Evolutionary conservation across 257 asterid species (phyloP).

Genomic region (Paulownia fortunei): DNA sequence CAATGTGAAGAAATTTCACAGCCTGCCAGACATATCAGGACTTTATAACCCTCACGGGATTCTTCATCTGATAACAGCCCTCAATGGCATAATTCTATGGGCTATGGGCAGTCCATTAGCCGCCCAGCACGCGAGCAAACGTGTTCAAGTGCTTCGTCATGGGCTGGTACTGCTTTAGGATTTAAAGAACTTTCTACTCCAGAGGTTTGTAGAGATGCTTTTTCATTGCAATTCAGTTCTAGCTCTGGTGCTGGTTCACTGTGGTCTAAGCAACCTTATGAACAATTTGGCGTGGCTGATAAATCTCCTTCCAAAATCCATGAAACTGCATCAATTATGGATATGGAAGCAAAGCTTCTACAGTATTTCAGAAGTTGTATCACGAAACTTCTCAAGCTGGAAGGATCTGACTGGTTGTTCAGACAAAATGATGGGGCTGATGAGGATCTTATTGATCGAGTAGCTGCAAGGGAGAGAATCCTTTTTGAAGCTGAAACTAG

Average conservation of each 20-base stretch:
- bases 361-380: conserved; percentile 87
- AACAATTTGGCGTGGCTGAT: conserved; percentile 90
- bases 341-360: conserved; percentile 79
- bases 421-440: conserved; percentile 91
- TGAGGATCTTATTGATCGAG: conserved; percentile 92
- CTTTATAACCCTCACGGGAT: conserved; percentile 65
- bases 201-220: conserved; percentile 64
- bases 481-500: conserved; percentile 70
- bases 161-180: conserved; percentile 64
- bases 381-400: conserved; percentile 79
- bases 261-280: conserved; percentile 90
- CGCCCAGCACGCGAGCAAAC: conserved; percentile 49
- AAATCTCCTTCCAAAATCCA: conserved; percentile 51
- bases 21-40: conserved; percentile 93
- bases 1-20: conserved; percentile 72
- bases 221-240: conserved; percentile 54
- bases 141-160: conserved; percentile 42
- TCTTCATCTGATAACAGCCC: conserved; percentile 48
- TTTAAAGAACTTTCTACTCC: conserved; percentile 55
- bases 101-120: conserved; percentile 51
- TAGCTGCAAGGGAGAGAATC: conserved; percentile 85
- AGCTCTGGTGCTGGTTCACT: conserved; percentile 63
- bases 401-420: conserved; percentile 91
- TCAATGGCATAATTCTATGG: conserved; percentile 49
- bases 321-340: conserved; percentile 54